Base-by-base conservation (phyloP, 2,329 filamentous ascomycete species). In the Catunica adiposa region DNA sequence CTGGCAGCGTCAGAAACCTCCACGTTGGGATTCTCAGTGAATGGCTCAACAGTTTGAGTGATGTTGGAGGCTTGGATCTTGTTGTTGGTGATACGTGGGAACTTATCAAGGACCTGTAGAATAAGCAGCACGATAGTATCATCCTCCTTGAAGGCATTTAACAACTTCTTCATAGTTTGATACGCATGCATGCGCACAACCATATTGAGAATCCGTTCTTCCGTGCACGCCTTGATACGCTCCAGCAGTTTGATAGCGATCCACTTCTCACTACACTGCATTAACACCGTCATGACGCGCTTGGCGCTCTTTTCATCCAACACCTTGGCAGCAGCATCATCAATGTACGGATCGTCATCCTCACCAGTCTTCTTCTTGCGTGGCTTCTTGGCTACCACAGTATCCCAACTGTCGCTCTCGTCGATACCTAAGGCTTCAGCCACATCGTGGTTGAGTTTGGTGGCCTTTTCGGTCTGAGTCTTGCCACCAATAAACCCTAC, bases 211-310 rank as follows among this genome's bases (percentile, higher is more conserved):
- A 96, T 87, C 60, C 82, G 82, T 64, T 95, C 88, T 62, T 96
- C 89, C 51, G 90, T 79, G 65, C 85, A 89, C 42, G 79, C 78
- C 68, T 95, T 87, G 60, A 98, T 89, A 54, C 92, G 89, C 62
- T 83, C 79, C 58, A 98, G 78, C 56, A 98, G 74, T 70, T 97
- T 97, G 69, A 96, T 89, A 2, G 87, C 89, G 68, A 98, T 96
- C 92, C 92, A 98, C 69, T 96, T 96, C 74, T 98, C 92, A 69
- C 95, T 94, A 75, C 88, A 95, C 68, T 96, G 90, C 81, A 95
- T 89, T 58, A 98, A 79, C 54, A 89, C 84, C 23, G 90, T 89
- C 88, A 96, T 95, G 68, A 96, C 88, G 70, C 94, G 94, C 63
- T 84, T 87, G 59, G 94, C 88, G 60, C 85, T 87, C 58, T 84